phyloP scores from a whole-genome alignment of 352 stramenopile genomes.

The Globisporangium nodosum region DNA sequence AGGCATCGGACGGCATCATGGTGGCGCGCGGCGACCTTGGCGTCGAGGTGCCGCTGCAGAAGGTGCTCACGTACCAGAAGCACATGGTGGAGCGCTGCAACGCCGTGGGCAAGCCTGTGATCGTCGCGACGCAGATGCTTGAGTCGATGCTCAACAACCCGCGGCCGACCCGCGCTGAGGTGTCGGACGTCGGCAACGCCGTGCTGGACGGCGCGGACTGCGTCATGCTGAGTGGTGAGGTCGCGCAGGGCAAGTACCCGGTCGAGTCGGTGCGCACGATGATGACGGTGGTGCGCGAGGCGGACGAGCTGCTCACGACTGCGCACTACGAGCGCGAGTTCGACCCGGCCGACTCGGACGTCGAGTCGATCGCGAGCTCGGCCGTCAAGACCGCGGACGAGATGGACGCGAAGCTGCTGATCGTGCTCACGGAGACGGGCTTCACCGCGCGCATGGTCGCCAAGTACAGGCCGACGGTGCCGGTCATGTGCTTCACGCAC shows the following conservation, averaged over 20 bases:
- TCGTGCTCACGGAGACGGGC: slow-evolving; percentile 80
- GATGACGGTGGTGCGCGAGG: slow-evolving; percentile 91
- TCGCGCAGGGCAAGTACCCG: slow-evolving; percentile 86
- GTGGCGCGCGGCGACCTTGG: slow-evolving; percentile 90
- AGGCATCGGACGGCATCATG: slow-evolving; percentile 95
- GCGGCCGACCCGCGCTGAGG: slow-evolving; percentile 77
- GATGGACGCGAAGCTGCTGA: slow-evolving; percentile 81
- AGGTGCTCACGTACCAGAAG: slow-evolving; percentile 89
- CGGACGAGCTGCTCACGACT: slow-evolving; percentile 61
- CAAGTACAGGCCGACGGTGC: slow-evolving; percentile 90
- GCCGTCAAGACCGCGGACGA: slow-evolving; percentile 83
- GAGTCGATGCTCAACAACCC: slow-evolving; percentile 88
- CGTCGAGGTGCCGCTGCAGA: slow-evolving; percentile 85
- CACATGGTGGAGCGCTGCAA: slow-evolving; percentile 85
- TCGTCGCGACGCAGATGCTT: slow-evolving; percentile 89
- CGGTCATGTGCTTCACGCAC: slow-evolving; percentile 88
- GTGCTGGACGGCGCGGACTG: slow-evolving; percentile 83
- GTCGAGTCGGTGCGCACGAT: slow-evolving; percentile 88
- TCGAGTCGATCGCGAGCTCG: slow-evolving; percentile 82
- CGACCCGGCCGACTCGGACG: slow-evolving; percentile 48
- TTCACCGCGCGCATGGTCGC: slow-evolving; percentile 79
- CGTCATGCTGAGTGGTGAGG: slow-evolving; percentile 86
- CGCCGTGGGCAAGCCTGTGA: slow-evolving; percentile 80
- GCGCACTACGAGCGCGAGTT: slow-evolving; percentile 62
- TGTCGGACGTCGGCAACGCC: slow-evolving; percentile 87